phyloP scores from a whole-genome alignment of 805 yeast genomes.

The Metschnikowia dekortorum region DNA sequence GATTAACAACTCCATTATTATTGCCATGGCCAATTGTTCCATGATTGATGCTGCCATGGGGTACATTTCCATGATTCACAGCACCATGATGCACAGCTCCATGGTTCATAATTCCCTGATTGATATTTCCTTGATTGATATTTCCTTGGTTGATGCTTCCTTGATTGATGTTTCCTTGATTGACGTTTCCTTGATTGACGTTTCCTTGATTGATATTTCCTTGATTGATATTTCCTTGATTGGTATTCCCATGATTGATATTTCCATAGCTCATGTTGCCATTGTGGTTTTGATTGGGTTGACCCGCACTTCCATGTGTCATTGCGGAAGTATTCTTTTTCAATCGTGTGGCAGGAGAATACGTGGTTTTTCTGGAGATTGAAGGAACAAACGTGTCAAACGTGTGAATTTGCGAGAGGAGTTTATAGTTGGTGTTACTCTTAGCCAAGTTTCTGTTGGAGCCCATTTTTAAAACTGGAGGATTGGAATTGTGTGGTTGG shows the following conservation, averaged over 20 bases:
- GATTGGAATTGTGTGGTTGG: constrained; percentile 1
- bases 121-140: neutral
- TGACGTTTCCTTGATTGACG: neutral
- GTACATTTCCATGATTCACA: neutral
- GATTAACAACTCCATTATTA: neutral
- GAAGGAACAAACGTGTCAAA: constrained; percentile 34
- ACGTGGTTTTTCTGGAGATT: constrained; percentile 25
- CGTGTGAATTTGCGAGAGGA: constrained; percentile 35
- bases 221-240: neutral
- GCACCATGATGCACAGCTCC: neutral
- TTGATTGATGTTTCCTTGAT: neutral
- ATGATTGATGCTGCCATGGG: neutral
- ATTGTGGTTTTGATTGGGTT: neutral
- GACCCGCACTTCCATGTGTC: neutral
- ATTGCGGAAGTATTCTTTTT: constrained; percentile 15
- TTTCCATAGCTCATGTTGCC: neutral
- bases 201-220: neutral
- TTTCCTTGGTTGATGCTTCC: neutral
- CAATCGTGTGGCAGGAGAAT: constrained; percentile 33
- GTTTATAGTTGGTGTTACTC: constrained; percentile 34
- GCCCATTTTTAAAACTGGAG: constrained; percentile 31
- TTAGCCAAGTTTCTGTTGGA: constrained; percentile 34
- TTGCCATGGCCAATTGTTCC: neutral
- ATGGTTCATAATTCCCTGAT: neutral
- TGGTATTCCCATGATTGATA: neutral